Conservation (phyloP, 2,329 filamentous ascomycete genomes). For the Epicoccum nigrum region DNA sequence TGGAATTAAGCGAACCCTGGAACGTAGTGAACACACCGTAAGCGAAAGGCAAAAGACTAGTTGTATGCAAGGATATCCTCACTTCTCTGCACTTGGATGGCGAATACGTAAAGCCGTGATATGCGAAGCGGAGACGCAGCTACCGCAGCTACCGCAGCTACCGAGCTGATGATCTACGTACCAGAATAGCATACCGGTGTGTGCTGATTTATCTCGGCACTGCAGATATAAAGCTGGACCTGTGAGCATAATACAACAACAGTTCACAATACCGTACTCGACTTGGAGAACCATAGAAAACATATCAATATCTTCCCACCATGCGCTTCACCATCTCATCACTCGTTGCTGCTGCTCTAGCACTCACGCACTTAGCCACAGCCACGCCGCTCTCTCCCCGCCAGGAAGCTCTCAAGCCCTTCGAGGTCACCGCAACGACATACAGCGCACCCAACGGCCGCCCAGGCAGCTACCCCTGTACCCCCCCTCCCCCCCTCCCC, state of each 20-base stretch:
- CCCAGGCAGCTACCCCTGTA: constrained; percentile 3
- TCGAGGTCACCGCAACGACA: constrained; percentile 23
- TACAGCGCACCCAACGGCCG: not conserved
- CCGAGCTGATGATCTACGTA: too few species aligned
- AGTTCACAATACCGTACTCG: too few species aligned
- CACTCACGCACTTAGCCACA: constrained; percentile 12
- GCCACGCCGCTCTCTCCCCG: constrained; percentile 20
- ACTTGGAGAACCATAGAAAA: not conserved
- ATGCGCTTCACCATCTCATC: constrained; percentile 22
- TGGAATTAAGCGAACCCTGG: too few species aligned
- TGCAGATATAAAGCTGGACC: too few species aligned
- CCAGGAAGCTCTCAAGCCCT: constrained; percentile 25
- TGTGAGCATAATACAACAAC: not conserved
- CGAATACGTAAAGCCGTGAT: too few species aligned
- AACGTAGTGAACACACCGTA: too few species aligned
- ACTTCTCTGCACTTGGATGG: too few species aligned
- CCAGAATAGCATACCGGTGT: too few species aligned
- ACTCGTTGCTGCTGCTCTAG: constrained; percentile 17
- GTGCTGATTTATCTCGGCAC: not conserved
- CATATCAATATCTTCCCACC: not conserved
- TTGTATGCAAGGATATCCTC: too few species aligned
- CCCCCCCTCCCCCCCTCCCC: not conserved
- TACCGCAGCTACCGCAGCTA: too few species aligned
- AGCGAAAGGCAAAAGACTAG: too few species aligned
- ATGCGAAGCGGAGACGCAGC: too few species aligned